Base-by-base conservation (phyloP, 768 basidiomycete genomes). In the Roridomyces roridus region DNA sequence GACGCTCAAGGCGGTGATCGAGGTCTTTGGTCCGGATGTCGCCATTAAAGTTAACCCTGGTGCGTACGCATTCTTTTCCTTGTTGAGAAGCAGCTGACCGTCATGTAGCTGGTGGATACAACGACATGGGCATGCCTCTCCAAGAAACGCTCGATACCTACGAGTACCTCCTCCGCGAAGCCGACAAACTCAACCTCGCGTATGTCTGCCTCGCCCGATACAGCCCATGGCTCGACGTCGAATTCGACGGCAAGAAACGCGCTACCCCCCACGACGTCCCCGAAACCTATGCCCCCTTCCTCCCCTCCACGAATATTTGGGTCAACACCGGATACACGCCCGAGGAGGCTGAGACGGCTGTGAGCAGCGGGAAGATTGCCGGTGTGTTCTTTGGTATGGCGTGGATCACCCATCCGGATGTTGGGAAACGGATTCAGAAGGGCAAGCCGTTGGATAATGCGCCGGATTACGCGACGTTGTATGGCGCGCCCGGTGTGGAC, bases 351-450 rank as follows among this genome's bases (percentile, higher is more conserved):
- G 72, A 72, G 18, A 41, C 56, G 36, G 68, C 78, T n/a, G 57
- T 80, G 14, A 46, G 67, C 0, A 55, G 63, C 4, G 69, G 72
- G 1, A 71, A 75, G 42, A 63, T 74, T 11, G 76, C 77, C 52
- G 77, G 66, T 1, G 66, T 73, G 7, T 61, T 68, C 37, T 72
- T 79, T 42, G 77, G 78, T 4, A 62, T 72, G 55, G 57, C 67
- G 43, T 78, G 65, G 60, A 71, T 78, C 41, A 65, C 69, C 4
- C 77, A 80, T 51, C 75, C 78, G 4, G 78, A 79, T 59, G 54
- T 79, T 18, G 70, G 66, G 39, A 72, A 74, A 61, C 71, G 77
- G 14, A 57, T 76, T 12, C 39, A 67, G 49, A 57, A 70, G 35
- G 75, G 72, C 5, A 73, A 72, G 57, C 65, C 73, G 25, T 64